Evolutionary conservation across 257 asterid genomes (phyloP), one percentile per base, ranked within the genome.

Genomic region (Solanum dulcamara): DNA sequence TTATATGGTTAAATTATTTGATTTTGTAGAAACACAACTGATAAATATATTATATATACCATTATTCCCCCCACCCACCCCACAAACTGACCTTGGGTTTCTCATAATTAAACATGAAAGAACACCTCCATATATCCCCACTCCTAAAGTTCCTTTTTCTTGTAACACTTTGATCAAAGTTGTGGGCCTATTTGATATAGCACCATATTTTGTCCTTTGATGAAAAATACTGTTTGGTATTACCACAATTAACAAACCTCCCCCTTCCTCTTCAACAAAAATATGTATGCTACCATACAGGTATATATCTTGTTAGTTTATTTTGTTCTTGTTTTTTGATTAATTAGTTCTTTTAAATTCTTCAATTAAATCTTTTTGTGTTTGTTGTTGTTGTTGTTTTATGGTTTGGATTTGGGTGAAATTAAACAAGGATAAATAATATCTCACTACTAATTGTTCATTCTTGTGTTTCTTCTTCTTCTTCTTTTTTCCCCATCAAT

Each of bases 41-140:
- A 67, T 32, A 32, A 3, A 14, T 32, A 67, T 32, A 37, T 32
- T 1, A 14, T 32, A 67, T 32, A 37, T 32, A 66, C 44, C 79
- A 33, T 68, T 66, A 66, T 66, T 66, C 32, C 59, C 32, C 37
- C 26, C 62, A 9, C 42, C 42, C 28, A 26, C 28, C 64, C 26
- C 17, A 79, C 83, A 75, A 44, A 44, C 14, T 75, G 2, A 44
- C 38, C 81, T 89, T 85, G 79, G 87, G 86, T 85, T 88, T 90
- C 75, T 86, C 84, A 88, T 92, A 86, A 85, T 88, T 85, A 85
- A 81, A 90, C 91, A 86, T 84, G 90, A 71, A 70, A 62, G 40
- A 71, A 14, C 38, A 77, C 13, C 83, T 77, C n/a, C 35, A 77
- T 77, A 68, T 77, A 68, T 10, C 64, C 20, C 83, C 83, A 79